Evolutionary conservation across 768 basidiomycete species (phyloP).

Genomic region (Chiua virens): DNA sequence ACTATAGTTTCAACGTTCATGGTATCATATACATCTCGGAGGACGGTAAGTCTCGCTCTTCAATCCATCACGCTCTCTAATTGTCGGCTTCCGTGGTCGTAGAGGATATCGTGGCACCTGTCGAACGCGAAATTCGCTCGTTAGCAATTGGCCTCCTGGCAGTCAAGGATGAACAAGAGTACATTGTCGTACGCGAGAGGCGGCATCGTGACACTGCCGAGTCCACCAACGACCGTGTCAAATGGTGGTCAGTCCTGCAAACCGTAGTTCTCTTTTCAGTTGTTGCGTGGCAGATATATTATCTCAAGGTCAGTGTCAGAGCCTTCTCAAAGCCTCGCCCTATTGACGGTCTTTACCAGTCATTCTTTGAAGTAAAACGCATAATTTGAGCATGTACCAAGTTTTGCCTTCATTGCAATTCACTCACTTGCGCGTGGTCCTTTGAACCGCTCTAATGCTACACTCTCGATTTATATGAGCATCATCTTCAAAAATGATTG

Average conservation of each 20-base stretch:
- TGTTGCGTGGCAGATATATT: conserved; percentile 97
- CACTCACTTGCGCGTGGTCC: neutral
- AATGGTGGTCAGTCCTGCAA: conserved; percentile 98
- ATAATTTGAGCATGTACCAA: conserved; percentile 55
- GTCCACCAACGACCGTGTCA: conserved; percentile 91
- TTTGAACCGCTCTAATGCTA: neutral
- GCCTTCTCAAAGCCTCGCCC: neutral
- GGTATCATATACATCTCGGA: conserved; percentile 93
- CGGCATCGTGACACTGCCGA: conserved; percentile 94
- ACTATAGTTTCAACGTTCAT: conserved; percentile 90
- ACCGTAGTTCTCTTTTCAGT: conserved; percentile 82
- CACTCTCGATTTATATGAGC: neutral
- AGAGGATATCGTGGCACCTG: conserved; percentile 84
- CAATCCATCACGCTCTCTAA: neutral
- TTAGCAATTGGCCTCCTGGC: conserved; percentile 78
- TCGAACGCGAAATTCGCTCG: conserved; percentile 91
- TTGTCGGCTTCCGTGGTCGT: neutral
- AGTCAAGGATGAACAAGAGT: conserved; percentile 99
- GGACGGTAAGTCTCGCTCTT: conserved; percentile 55
- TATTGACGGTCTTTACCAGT: conserved; percentile 38
- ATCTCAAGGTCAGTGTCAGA: conserved; percentile 68
- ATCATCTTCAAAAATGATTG: conserved; percentile 1
- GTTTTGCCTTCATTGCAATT: neutral
- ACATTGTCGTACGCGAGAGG: conserved; percentile 91
- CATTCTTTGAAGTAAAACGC: conserved; percentile 90